Evolutionary conservation across 352 stramenopile genomes (phyloP).

Genomic region (Phytophthora colocasiae): DNA sequence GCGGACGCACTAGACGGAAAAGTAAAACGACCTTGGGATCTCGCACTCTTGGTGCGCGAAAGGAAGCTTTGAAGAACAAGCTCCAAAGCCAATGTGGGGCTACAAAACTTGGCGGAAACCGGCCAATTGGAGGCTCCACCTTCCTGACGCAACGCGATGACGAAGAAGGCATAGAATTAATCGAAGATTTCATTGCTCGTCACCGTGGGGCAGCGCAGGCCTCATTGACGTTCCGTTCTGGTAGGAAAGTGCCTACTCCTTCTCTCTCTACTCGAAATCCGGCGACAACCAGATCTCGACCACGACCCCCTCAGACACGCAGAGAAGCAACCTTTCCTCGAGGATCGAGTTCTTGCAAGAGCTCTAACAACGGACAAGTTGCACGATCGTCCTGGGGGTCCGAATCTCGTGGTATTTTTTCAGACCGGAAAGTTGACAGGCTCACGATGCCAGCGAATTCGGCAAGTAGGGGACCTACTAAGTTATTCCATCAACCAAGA

Average conservation of each 20-base stretch:
- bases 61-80: constrained; percentile 54
- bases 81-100: constrained; percentile 19
- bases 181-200: constrained; percentile 30
- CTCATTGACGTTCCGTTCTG: constrained; percentile 25
- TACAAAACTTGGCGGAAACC: constrained; percentile 1
- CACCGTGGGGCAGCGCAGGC: constrained; percentile 14
- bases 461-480: neutral
- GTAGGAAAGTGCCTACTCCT: constrained; percentile 1
- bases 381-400: constrained; percentile 5
- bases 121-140: constrained; percentile 36
- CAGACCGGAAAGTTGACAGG: constrained; percentile 3
- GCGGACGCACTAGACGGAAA: constrained; percentile 12
- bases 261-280: constrained; percentile 11
- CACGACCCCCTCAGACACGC: constrained; percentile 12
- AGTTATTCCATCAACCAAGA: constrained; percentile 15
- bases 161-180: constrained; percentile 35
- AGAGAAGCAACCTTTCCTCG: constrained; percentile 3
- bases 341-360: neutral
- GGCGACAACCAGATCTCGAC: constrained; percentile 7
- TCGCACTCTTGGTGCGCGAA: constrained; percentile 38
- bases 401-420: constrained; percentile 1
- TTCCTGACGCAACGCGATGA: constrained; percentile 59
- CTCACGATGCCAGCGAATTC: constrained; percentile 1
- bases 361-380: neutral
- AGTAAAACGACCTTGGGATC: constrained; percentile 9